Base-by-base conservation (phyloP, 768 basidiomycete genomes). In the Asterophora lycoperdoides region DNA sequence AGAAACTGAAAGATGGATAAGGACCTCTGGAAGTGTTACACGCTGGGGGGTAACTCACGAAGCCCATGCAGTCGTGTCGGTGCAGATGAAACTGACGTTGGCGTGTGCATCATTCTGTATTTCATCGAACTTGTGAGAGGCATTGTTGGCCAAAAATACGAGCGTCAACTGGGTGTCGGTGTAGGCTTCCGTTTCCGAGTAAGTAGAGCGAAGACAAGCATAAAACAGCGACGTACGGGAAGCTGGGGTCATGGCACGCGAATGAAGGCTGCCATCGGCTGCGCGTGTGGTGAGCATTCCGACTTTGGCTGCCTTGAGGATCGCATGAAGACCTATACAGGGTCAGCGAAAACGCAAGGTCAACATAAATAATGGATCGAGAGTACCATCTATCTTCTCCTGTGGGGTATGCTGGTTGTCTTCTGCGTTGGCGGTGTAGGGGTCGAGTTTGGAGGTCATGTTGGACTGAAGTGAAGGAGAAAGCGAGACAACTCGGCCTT, bases 201-300 rank as follows among this genome's bases (percentile, higher is more conserved):
- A 23, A 10, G 39, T 15, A 2, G 39, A 28, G 14, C 38, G 20
- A 44, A 34, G 11, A 42, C 33, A 36, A 49, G 33, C 41, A 33
- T 2, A 18, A 54, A 32, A 32, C 13, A 23, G 23, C 20, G 4
- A 64, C 81, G 36, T 56, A 88, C 87, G 78, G 33, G 75, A 70
- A n/a, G 78, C 72, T 15, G 86, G 85, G 13, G 77, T 73, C 92
- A 94, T 93, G 19, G 84, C 84, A 48, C 91, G 78, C 7, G 89
- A 81, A 64, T 93, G 91, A 17, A 94, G 65, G 36, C 77, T 69
- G 1, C 89, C 89, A 46, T 79, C 72, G 11, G 74, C 60, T 14
- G 81, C 75, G 32, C 85, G 83, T 11, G 88, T 89, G 8, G 87
- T 86, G 15, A 93, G 68, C 84, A 93, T 89, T 44, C 84, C 86